A percentile compares a stretch with the other conserved stretches of the same genome.
Conservation (phyloP, 768 basidiomycete genomes). For the Termitomyces sp. region DNA sequence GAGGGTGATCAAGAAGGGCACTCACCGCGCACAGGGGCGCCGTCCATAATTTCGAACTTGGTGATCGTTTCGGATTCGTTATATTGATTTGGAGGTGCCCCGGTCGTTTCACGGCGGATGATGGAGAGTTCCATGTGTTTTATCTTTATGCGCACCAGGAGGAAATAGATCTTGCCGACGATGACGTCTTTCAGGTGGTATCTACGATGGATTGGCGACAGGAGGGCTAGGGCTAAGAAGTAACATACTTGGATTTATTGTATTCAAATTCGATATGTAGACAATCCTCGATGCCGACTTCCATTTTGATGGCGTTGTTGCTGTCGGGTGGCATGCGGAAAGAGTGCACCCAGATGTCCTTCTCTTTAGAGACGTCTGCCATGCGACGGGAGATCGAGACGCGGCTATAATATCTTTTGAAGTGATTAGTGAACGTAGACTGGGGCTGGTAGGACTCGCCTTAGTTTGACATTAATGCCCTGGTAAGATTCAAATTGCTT, state of each 20-base stretch:
- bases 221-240: not conserved
- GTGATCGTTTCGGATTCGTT: slow-evolving; percentile 99
- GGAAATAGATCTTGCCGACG: slow-evolving; percentile 98
- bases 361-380: slow-evolving; percentile 91
- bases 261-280: slow-evolving; percentile 99
- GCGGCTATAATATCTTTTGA: slow-evolving; percentile 79
- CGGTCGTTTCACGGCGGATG: slow-evolving; percentile 95
- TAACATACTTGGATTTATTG: slow-evolving; percentile 93
- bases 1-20: not conserved
- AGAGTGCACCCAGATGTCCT: slow-evolving; percentile 96
- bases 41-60: slow-evolving; percentile 99
- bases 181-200: slow-evolving; percentile 99
- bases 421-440: not conserved
- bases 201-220: slow-evolving; percentile 33
- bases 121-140: slow-evolving; percentile 99
- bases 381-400: slow-evolving; percentile 88
- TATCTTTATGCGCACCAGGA: slow-evolving; percentile 98
- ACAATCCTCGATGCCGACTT: slow-evolving; percentile 99
- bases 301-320: slow-evolving; percentile 99
- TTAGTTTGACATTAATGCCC: slow-evolving; percentile 95
- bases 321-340: slow-evolving; percentile 98
- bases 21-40: slow-evolving; percentile 90
- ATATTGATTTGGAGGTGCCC: slow-evolving; percentile 97
- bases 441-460: slow-evolving; percentile 44
- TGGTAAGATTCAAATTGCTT: slow-evolving; percentile 98